Evolutionary conservation across 2,329 filamentous ascomycete genomes (phyloP), one percentile per base, ranked within the genome.

Genomic region (Westerdykella aurantiaca): DNA sequence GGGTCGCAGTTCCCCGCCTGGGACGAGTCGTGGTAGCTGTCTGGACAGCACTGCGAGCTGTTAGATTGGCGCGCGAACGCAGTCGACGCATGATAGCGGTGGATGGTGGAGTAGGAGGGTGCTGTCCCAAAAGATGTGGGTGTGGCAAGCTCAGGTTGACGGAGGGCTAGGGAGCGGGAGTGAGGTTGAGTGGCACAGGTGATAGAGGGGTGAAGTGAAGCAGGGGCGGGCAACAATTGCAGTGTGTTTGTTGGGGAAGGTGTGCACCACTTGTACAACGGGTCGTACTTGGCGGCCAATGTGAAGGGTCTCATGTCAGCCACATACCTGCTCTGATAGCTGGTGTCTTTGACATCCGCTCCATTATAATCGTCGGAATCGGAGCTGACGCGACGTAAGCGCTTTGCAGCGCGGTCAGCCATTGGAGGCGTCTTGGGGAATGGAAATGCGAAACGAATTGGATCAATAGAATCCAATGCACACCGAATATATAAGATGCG

Each of bases 301-400:
- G 38, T 35, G 34, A 40, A 17, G 34, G 37, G 25, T 35, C 33
- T 35, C 38, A 18, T 16, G 39, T 38, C 47, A 48, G 52, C 50
- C 45, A 51, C 53, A 55, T 57, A 63, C 63, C 63, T 61, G 52
- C 49, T 50, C 38, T 57, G 54, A 50, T 58, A 58, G 55, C 56
- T 61, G 52, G 47, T 57, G 51, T 50, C 57, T 50, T 55, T 56
- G 55, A 65, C 61, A 52, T 66, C 57, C 18, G 45, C 53, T 37
- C 51, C 63, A 29, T 56, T 56, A 38, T 55, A 60, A 35, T 65
- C 62, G 45, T 68, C 64, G 52, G 66, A 53, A 47, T 70, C 68
- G 51, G 61, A 66, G 58, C 63, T 69, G 50, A 66, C 55, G 43
- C 67, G 66, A 44, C 66, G 63, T 55, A 64, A 57, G 47, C 68